Base-by-base conservation (phyloP, 2,329 filamentous ascomycete genomes). In the Ceratocystis cacaofunesta region DNA sequence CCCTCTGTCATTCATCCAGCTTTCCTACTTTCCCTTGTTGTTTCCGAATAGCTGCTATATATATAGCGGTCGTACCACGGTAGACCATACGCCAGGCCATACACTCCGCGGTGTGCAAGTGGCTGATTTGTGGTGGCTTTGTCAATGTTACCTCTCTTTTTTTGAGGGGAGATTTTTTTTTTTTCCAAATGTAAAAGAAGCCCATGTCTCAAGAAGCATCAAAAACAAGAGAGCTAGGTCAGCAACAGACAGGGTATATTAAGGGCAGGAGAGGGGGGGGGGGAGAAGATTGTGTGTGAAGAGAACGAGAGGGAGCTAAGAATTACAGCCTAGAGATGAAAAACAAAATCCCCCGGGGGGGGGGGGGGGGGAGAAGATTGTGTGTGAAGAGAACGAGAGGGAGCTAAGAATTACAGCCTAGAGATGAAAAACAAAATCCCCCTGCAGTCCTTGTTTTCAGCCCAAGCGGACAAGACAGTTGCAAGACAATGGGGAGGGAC, bases 11-110 rank as follows among this genome's bases (percentile, higher is more conserved):
- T 25, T 7, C 48, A 52, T 12, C 48, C 36, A 19, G 8, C 36
- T 32, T 65, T 61, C 61, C 25, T 61, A 30, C 58, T 32, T 65
- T 50, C 6, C 15, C 17, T 50, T 44, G 58, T 58, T 65, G 32
- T 30, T 48, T 61, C 58, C 30, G 7, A 60, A 46, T 15, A 17
- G n/a, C 30, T 43, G 52, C 41, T 22, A 57, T 0, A 22, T 22
- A 30, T 30, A 58, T 58, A 15, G 52, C 52, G 10, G 36, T 41
- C 36, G 36, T 41, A 41, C 36, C 36, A 41, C 36, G 8, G 36
- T 41, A 41, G 8, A 12, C 36, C 36, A 41, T 41, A 41, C 36
- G 36, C 36, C 36, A 41, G 36, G 36, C 36, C 10, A 41, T 4
- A 41, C 36, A 3, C 36, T 41, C 36, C 36, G 10, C 36, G 36